Base-by-base conservation (phyloP, 2,329 filamentous ascomycete genomes). In the Didymella glomerata region DNA sequence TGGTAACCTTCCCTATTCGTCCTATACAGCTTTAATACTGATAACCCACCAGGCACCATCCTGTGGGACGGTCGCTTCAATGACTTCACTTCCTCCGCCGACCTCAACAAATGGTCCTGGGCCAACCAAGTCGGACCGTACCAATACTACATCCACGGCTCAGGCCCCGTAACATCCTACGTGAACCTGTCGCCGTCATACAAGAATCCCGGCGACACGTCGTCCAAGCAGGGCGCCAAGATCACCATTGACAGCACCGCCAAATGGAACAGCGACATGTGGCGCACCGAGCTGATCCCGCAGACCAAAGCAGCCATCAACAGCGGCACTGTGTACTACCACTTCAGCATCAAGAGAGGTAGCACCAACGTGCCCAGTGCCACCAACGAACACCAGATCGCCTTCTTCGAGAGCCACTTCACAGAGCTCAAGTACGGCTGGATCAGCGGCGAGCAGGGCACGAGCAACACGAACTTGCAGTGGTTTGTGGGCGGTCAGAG, bases 121-220 rank as follows among this genome's bases (percentile, higher is more conserved):
- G 82, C 81, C n/a, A 89, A 86, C 74, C 84, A 88, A 76, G 85
- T 89, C 68, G 87, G 87, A 1, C 84, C 86, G 0, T 92, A 90
- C 77, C 89, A 91, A 76, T 91, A 89, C 81, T 91, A 91, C 79
- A 91, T 91, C 72, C 89, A 92, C 78, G 90, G 89, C 34, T 78
- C 79, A 5, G 83, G 81, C 9, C 50, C 78, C 0, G 81, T 86
- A 9, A 81, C 81, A 22, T 78, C 84, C 67, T 90, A 91, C 76
- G 82, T 90, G 65, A 86, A 86, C 67, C 80, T 90, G 1, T 84
- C 82, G 2, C 75, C 85, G 0, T 75, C 77, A 57, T 88, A 82
- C 81, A 89, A 88, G 79, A 90, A 90, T 76, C 85, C 87, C 0
- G 84, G 83, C 65, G 88, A 91, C 74, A 80, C 79, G 0, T 80